phyloP scores from a whole-genome alignment of 2,329 filamentous ascomycete genomes.

The Phialocephala sp. region DNA sequence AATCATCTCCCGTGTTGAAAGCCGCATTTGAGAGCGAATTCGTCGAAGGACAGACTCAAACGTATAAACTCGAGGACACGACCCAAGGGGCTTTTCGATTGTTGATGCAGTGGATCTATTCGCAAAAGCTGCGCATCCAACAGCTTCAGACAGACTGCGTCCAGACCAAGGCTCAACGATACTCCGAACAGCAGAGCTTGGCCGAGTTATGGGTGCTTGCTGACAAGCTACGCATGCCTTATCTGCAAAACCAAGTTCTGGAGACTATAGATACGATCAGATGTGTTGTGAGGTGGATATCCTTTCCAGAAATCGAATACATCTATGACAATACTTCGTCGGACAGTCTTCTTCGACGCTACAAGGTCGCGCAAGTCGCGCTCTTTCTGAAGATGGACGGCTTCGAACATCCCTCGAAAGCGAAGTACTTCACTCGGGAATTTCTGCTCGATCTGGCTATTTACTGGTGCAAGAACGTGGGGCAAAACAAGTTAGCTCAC shows the following conservation, averaged over 20 bases:
- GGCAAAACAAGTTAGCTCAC: not conserved
- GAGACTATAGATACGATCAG: not conserved
- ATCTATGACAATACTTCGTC: not conserved
- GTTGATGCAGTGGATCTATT: not conserved
- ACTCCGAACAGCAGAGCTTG: not conserved
- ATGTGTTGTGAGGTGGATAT: not conserved
- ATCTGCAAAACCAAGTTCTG: not conserved
- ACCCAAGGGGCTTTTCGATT: not conserved
- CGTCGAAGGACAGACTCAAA: constrained; percentile 17
- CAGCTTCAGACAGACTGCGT: not conserved
- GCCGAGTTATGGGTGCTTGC: not conserved
- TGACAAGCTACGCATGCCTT: not conserved
- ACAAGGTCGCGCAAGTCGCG: not conserved
- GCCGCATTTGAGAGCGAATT: constrained; percentile 11
- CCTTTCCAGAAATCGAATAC: not conserved
- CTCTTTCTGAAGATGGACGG: not conserved
- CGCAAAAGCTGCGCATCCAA: not conserved
- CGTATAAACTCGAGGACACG: constrained; percentile 6
- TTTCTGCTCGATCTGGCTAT: not conserved
- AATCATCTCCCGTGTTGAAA: constrained; percentile 8
- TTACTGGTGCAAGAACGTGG: not conserved
- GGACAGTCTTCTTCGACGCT: not conserved
- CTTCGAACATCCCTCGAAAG: not conserved
- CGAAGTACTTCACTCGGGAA: not conserved
- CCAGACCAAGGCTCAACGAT: not conserved